These are phyloP conservation scores for Scheffersomyces amazonensis DNA, from an alignment of 805 yeast species.

Conservation along the genomic window DNA sequence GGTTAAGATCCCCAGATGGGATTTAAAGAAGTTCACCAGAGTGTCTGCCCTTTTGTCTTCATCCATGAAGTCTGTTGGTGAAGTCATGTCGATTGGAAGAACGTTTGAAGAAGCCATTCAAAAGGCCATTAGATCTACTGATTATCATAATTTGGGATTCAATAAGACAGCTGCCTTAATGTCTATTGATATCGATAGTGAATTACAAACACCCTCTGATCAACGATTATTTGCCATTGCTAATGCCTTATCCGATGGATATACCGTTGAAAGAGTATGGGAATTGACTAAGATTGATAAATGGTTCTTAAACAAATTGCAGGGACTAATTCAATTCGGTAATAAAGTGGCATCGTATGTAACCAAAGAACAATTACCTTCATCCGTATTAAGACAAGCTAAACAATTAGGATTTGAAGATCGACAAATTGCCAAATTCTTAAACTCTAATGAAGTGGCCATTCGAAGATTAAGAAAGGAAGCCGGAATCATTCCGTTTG, in stretches of 20 bases:
- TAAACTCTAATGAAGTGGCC: slow-evolving; percentile 88
- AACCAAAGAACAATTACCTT: slow-evolving; percentile 59
- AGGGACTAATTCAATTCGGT: slow-evolving; percentile 71
- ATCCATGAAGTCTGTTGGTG: slow-evolving; percentile 98
- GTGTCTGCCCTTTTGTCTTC: slow-evolving; percentile 86
- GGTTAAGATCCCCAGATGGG: slow-evolving; percentile 99
- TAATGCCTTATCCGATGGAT: slow-evolving; percentile 85
- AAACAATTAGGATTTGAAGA: slow-evolving; percentile 97
- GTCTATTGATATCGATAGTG: slow-evolving; percentile 90
- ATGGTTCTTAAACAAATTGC: slow-evolving; percentile 92
- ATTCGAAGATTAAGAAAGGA: slow-evolving; percentile 86
- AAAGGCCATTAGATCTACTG: slow-evolving; percentile 95
- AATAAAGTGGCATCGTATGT: slow-evolving; percentile 56
- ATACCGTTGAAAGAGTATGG: slow-evolving; percentile 91
- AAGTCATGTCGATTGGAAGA: slow-evolving; percentile 96
- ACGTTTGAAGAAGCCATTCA: slow-evolving; percentile 97
- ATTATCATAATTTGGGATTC: slow-evolving; percentile 94
- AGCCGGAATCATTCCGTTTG: slow-evolving; percentile 84
- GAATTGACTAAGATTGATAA: slow-evolving; percentile 86
- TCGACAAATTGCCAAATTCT: slow-evolving; percentile 88
- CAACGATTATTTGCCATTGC: slow-evolving; percentile 96
- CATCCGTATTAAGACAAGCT: slow-evolving; percentile 69
- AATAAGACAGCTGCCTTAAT: slow-evolving; percentile 77
- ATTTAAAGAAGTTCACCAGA: slow-evolving; percentile 89
- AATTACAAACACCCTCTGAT: slow-evolving; percentile 95